A percentile compares a stretch with the other conserved stretches of the same genome.
Evolutionary conservation across 805 yeast species (phyloP).

Genomic region (Candida germanica): DNA sequence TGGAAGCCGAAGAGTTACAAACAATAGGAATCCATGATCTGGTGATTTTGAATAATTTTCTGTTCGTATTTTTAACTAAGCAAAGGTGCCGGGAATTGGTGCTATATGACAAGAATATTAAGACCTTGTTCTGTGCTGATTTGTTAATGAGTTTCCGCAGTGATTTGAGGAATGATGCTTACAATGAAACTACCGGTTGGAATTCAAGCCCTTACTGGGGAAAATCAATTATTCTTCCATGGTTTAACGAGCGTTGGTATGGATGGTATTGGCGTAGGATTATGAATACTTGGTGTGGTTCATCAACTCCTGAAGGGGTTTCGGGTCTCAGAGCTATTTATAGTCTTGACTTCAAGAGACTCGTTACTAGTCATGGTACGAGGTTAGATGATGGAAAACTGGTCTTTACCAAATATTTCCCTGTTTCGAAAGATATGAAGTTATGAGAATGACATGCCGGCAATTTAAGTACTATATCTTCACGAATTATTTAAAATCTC

Average conservation of each 20-base stretch:
- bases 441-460: too few species aligned
- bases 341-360: conserved; percentile 43
- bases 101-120: conserved; percentile 43
- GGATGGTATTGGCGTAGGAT: conserved; percentile 3
- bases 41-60: conserved; percentile 40
- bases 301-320: conserved; percentile 5
- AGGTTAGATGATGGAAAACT: conserved; percentile 41
- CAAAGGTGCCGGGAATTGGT: conserved; percentile 61
- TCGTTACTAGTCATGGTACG: conserved; percentile 61
- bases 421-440: too few species aligned
- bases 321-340: conserved; percentile 26
- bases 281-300: conserved; percentile 5
- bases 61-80: conserved; percentile 53
- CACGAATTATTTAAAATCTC: too few species aligned
- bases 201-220: conserved; percentile 12
- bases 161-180: conserved; percentile 40
- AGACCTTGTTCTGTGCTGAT: conserved; percentile 57
- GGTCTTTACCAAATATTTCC: conserved; percentile 17
- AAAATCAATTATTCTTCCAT: background rate
- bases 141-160: conserved; percentile 54
- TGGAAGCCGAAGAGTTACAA: conserved; percentile 21
- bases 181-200: conserved; percentile 43
- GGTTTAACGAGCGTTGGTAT: background rate
- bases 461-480: too few species aligned
- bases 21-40: conserved; percentile 35